A percentile compares a stretch with the other conserved stretches of the same genome.
Conservation (phyloP, 192 early-diverging fungal species). For the Gorgonomyces haynaldii region DNA sequence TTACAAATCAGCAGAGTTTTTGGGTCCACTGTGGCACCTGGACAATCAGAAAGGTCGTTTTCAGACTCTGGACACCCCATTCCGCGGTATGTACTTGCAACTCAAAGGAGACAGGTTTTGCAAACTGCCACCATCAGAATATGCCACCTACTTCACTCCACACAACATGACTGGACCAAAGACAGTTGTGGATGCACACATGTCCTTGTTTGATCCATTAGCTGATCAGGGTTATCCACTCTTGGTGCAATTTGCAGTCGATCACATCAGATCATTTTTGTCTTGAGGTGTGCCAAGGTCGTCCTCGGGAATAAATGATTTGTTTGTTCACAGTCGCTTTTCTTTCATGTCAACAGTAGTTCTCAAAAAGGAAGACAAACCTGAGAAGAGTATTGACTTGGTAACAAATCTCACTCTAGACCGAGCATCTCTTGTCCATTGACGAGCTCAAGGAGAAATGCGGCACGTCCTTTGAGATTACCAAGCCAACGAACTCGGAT, state of each 20-base stretch:
- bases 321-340: no score
- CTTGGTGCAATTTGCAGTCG: no score
- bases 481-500: conserved; percentile 52
- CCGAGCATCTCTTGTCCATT: conserved; percentile 53
- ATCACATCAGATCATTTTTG: no score
- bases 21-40: not conserved
- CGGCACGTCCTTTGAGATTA: conserved; percentile 35
- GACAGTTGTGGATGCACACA: conserved; percentile 4
- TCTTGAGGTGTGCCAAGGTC: no score
- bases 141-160: not conserved
- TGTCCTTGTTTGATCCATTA: not conserved
- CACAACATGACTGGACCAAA: not conserved
- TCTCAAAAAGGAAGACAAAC: not conserved
- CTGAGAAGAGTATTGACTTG: conserved; percentile 3
- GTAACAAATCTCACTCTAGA: conserved; percentile 14
- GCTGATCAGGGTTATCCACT: no score
- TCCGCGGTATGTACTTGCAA: not conserved
- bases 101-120: not conserved
- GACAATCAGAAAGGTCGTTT: not conserved
- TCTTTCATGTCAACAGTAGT: no score
- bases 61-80: not conserved
- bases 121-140: not conserved
- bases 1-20: not conserved
- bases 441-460: conserved; percentile 39
- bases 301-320: no score